phyloP scores from a whole-genome alignment of 768 basidiomycete genomes.

The Austroboletus eburneus region DNA sequence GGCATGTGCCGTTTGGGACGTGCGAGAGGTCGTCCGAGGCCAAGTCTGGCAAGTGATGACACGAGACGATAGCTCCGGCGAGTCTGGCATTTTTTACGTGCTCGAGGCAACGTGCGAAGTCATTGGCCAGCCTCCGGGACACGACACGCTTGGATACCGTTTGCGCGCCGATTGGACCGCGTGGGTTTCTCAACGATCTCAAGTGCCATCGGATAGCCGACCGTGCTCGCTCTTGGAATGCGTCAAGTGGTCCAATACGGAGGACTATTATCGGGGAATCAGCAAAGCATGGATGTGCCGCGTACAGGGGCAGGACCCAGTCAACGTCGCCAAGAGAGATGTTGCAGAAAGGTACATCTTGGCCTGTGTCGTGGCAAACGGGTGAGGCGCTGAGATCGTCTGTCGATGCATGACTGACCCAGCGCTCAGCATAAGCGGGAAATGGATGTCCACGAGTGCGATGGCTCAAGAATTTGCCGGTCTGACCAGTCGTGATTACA shows the following conservation, averaged over 20 bases:
- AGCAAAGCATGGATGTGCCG: conserved; percentile 61
- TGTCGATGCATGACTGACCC: not conserved
- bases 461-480: conserved; percentile 74
- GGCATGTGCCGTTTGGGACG: conserved; percentile 40
- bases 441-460: conserved; percentile 59
- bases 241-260: conserved; percentile 66
- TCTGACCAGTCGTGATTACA: conserved; percentile 20
- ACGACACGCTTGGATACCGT: conserved; percentile 3
- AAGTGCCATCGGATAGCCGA: not conserved
- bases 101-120: conserved; percentile 73
- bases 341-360: conserved; percentile 64
- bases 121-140: conserved; percentile 41
- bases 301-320: conserved; percentile 38
- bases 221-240: conserved; percentile 15
- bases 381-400: conserved; percentile 35
- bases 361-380: conserved; percentile 69
- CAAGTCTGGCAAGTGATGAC: conserved; percentile 61
- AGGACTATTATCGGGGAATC: conserved; percentile 66
- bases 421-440: conserved; percentile 58
- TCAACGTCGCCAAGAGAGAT: conserved; percentile 38
- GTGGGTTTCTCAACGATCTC: conserved; percentile 41
- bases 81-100: conserved; percentile 44
- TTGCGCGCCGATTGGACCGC: conserved; percentile 64
- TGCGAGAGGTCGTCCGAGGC: conserved; percentile 46
- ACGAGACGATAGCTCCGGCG: conserved; percentile 14